Evolutionary conservation across 2,329 filamentous ascomycete species (phyloP), one percentile per base, ranked within the genome.

Genomic region (Paecilomyces fulvus): DNA sequence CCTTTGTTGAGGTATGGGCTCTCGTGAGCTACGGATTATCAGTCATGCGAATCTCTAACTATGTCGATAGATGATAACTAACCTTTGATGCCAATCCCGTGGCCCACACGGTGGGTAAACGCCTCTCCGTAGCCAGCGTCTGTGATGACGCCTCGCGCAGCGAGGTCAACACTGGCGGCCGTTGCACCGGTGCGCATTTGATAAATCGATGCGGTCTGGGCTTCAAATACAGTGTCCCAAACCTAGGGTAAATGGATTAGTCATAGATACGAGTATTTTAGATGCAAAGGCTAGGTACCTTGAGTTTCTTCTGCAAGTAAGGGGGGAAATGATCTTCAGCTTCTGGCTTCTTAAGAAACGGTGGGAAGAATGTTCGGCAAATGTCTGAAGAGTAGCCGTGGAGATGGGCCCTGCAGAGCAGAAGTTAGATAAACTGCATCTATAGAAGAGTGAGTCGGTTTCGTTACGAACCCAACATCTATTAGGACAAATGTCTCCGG

Each of bases 11-110:
- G 70, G 60, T 86, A 86, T 0, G 83, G 83, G 30, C 80, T 83
- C 64, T 86, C 83, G 60, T 86, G 83, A 1, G 83, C 65, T 66
- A 33, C 7, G 23, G 5, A 12, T 14, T 2, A 49, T 21, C 30
- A 53, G 14, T 21, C 21, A 46, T 53, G 9, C 14, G 20, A 23
- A 3, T 49, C 7, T 12, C 12, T 10, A 49, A 28, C 23, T 14
- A 25, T 28, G 28, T 37, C 1, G 20, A 30, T 8, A 37, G 1
- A 23, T 46, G 11, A 8, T 23, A 17, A 51, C 55, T 50, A 11
- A 66, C 64, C 83, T 69, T 86, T 86, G 64, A 87, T 85, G 0
- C 83, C 84, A 51, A 87, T 85, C 1, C 83, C 80, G 61, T 87
- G 84, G 0, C 83, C 83, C 0, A 86, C 72, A 1, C 83, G 77